Percentiles rank a stretch among this genome's conserved stretches.
phyloP scores from a whole-genome alignment of 768 basidiomycete species.

The Xanthoconium stramineum region DNA sequence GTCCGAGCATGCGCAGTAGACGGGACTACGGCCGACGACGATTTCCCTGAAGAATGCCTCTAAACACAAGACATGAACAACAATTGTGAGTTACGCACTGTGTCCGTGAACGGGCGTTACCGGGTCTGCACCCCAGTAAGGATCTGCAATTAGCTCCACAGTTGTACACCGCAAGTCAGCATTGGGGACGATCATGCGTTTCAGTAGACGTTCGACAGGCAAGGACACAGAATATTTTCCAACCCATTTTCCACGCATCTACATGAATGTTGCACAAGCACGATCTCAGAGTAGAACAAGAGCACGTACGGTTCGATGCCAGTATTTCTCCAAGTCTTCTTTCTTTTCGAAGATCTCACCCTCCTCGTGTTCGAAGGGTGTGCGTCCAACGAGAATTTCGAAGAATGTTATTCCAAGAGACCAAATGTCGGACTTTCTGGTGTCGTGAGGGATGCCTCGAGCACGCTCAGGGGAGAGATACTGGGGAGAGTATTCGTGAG shows the following conservation, averaged over 20 bases:
- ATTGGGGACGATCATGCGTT: conserved; percentile 78
- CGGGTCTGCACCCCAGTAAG: conserved; percentile 54
- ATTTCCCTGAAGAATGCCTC: conserved; percentile 30
- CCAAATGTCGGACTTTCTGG: conserved; percentile 87
- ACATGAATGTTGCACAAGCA: neutral
- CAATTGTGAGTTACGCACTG: conserved; percentile 37
- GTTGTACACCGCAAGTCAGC: conserved; percentile 78
- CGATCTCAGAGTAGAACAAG: neutral
- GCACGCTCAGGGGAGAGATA: conserved; percentile 94
- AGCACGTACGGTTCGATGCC: conserved; percentile 69
- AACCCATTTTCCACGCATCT: conserved; percentile 84
- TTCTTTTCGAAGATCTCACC: conserved; percentile 75
- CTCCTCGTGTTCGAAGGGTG: conserved; percentile 84
- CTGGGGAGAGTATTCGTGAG: conserved; percentile 33
- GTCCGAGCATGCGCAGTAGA: conserved; percentile 13
- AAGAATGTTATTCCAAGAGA: conserved; percentile 90
- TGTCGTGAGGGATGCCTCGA: conserved; percentile 85
- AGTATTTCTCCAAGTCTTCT: conserved; percentile 83
- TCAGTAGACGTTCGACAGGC: conserved; percentile 61
- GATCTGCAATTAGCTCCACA: conserved; percentile 58
- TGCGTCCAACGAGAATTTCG: conserved; percentile 88
- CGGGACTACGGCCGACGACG: conserved; percentile 24
- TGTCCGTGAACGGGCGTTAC: conserved; percentile 33
- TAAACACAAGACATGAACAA: neutral
- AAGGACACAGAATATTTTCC: conserved; percentile 63